phyloP scores from a whole-genome alignment of 106 monocot species.

The Triglochin maritima region DNA sequence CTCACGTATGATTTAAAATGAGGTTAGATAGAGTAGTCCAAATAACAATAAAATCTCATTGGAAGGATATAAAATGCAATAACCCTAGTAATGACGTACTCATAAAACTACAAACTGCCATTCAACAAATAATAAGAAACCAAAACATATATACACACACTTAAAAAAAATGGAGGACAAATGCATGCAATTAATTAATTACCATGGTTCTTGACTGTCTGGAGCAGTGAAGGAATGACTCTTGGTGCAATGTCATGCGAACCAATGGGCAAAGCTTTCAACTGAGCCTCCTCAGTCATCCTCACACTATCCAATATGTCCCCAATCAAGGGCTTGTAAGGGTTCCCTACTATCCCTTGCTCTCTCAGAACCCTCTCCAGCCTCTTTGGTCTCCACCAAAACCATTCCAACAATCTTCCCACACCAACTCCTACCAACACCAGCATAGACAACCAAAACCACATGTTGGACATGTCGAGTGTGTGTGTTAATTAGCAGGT shows the following conservation, averaged over 20 bases:
- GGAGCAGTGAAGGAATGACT: slow-evolving; percentile 21
- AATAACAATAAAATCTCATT: no score
- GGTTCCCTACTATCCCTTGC: slow-evolving; percentile 44
- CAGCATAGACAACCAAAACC: no score
- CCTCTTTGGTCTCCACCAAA: slow-evolving; percentile 32
- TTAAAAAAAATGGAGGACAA: not conserved
- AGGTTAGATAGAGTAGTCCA: no score
- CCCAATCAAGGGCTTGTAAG: slow-evolving; percentile 26
- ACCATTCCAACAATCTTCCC: slow-evolving; percentile 8
- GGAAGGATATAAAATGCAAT: no score
- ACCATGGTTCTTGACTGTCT: slow-evolving; percentile 21
- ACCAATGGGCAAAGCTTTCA: slow-evolving; percentile 25
- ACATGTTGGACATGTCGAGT: no score
- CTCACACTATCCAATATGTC: slow-evolving; percentile 17
- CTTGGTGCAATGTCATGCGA: slow-evolving; percentile 38
- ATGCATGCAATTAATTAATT: not conserved
- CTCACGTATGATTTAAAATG: no score
- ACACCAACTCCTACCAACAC: not conserved
- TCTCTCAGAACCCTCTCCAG: slow-evolving; percentile 36
- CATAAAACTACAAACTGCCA: no score
- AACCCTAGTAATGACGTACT: no score
- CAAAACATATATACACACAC: not conserved
- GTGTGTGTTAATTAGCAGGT: no score
- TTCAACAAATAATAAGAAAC: no score
- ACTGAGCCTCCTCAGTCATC: slow-evolving; percentile 15